Evolutionary conservation across 352 stramenopile species (phyloP).

Genomic region (Plasmopara halstedii): DNA sequence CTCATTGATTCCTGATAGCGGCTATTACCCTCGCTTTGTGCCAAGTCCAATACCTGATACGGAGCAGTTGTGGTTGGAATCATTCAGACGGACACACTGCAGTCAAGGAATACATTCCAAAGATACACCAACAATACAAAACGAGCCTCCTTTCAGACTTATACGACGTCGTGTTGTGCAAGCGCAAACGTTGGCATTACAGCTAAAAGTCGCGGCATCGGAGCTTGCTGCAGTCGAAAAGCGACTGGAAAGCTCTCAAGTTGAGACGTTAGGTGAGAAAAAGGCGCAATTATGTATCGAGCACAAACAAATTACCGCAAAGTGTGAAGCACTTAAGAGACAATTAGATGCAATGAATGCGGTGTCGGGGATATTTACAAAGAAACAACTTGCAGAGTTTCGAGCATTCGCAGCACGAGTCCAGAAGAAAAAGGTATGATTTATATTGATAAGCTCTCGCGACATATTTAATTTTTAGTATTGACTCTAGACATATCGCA

Average conservation of each 20-base stretch:
- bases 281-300: constrained; percentile 5
- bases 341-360: constrained; percentile 20
- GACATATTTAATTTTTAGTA: neutral
- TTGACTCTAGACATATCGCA: constrained; percentile 30
- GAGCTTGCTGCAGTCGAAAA: constrained; percentile 19
- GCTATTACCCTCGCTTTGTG: constrained; percentile 13
- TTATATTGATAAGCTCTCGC: neutral
- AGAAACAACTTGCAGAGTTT: constrained; percentile 10
- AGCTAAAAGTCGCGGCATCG: constrained; percentile 13
- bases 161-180: constrained; percentile 15
- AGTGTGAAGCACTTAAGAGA: constrained; percentile 20
- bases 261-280: constrained; percentile 2
- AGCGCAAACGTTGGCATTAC: constrained; percentile 12
- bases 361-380: constrained; percentile 12
- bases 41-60: constrained; percentile 7
- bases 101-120: neutral
- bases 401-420: constrained; percentile 16
- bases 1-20: constrained; percentile 2
- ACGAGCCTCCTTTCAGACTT: constrained; percentile 17
- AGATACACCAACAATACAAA: neutral
- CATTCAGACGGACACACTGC: constrained; percentile 19
- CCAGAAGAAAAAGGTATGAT: constrained; percentile 25
- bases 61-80: constrained; percentile 24
- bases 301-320: constrained; percentile 14
- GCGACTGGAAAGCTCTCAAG: constrained; percentile 1